A percentile compares a stretch with the other conserved stretches of the same genome.
Evolutionary conservation across 2,329 filamentous ascomycete species (phyloP).

Genomic region (Didymella glomerata): DNA sequence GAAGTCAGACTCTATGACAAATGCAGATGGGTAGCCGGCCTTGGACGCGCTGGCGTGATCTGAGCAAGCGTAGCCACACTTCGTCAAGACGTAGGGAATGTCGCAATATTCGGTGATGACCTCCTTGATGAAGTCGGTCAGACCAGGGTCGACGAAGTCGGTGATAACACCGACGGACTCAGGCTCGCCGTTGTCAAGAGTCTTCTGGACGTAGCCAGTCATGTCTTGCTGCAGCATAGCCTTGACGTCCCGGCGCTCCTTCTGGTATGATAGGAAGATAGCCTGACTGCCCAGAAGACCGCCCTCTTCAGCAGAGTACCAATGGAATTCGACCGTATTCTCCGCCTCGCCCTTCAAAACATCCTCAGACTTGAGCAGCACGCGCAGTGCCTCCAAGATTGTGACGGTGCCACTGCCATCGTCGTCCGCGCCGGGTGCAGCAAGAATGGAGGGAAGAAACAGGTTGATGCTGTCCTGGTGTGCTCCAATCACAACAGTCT

Average conservation of each 20-base stretch:
- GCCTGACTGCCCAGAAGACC: slow-evolving; percentile 88
- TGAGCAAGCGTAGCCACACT: slow-evolving; percentile 86
- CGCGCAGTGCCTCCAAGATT: slow-evolving; percentile 88
- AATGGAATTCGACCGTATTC: slow-evolving; percentile 96
- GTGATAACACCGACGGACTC: slow-evolving; percentile 93
- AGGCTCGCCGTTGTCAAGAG: slow-evolving; percentile 79
- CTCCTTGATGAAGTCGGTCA: slow-evolving; percentile 91
- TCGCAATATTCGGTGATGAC: slow-evolving; percentile 87
- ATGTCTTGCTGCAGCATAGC: slow-evolving; percentile 99
- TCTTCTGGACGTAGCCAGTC: slow-evolving; percentile 82
- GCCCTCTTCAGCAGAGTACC: slow-evolving; percentile 91
- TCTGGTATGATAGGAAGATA: slow-evolving; percentile 84
- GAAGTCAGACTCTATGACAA: slow-evolving; percentile 79
- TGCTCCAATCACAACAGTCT: slow-evolving; percentile 86
- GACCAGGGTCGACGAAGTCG: slow-evolving; percentile 82
- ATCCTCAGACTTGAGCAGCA: slow-evolving; percentile 76
- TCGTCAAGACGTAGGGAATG: slow-evolving; percentile 85
- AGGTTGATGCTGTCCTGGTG: slow-evolving; percentile 88
- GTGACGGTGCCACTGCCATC: slow-evolving; percentile 94
- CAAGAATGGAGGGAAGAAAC: slow-evolving; percentile 82
- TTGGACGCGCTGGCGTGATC: slow-evolving; percentile 78
- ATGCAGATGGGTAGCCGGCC: slow-evolving; percentile 77
- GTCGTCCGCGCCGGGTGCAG: slow-evolving; percentile 93
- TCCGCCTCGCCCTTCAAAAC: slow-evolving; percentile 74
- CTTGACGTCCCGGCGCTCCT: slow-evolving; percentile 77